Conservation (phyloP, 768 basidiomycete species). For the Auriculariales sp. region DNA sequence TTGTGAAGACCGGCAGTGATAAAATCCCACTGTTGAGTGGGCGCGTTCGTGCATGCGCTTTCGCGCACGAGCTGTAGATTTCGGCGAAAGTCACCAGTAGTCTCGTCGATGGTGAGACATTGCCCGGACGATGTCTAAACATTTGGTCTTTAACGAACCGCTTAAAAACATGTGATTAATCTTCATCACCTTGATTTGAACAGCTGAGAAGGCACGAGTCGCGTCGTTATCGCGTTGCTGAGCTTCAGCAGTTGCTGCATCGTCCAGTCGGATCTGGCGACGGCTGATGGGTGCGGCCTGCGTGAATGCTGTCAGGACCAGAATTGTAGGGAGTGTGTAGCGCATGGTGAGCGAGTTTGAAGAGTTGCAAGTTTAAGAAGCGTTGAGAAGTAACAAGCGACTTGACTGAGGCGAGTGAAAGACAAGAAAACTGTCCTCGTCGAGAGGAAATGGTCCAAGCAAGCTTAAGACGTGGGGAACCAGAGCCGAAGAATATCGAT, state of each 20-base stretch:
- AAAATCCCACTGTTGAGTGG: conserved; percentile 1
- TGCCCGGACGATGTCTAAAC: not conserved
- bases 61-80: conserved; percentile 1
- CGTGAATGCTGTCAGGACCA: not conserved
- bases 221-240: conserved; percentile 3
- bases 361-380: not conserved
- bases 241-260: not conserved
- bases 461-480: not conserved
- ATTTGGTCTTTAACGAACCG: no score
- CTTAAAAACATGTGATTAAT: not conserved
- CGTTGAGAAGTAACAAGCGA: not conserved
- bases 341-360: not conserved
- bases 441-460: not conserved
- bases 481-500: not conserved
- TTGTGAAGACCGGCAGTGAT: not conserved
- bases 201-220: conserved; percentile 4
- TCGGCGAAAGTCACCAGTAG: conserved; percentile 3
- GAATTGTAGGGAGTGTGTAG: not conserved
- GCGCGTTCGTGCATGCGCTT: not conserved
- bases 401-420: conserved; percentile 1
- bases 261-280: not conserved
- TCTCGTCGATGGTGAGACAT: conserved; percentile 2
- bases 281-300: not conserved
- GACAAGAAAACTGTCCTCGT: not conserved
- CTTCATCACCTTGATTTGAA: conserved; percentile 1